Percentiles rank a stretch among this genome's conserved stretches.
Conservation (phyloP, 345 rosid genomes). For the Dimocarpus longan region DNA sequence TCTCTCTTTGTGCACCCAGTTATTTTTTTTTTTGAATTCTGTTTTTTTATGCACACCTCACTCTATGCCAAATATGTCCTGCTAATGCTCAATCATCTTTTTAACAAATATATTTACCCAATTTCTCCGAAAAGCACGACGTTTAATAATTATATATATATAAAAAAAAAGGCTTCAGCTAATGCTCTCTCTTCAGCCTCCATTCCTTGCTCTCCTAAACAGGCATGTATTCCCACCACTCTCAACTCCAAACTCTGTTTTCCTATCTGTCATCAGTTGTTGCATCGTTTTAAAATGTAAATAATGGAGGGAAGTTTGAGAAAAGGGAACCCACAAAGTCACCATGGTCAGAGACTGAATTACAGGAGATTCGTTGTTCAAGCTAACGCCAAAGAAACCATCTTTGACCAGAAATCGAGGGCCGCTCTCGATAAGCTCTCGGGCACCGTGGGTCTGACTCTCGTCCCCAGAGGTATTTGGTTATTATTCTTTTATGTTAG, state of each 20-base stretch:
- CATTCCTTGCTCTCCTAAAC: conserved; percentile 65
- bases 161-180: conserved; percentile 40
- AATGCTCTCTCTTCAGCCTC: conserved; percentile 74
- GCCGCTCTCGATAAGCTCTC: conserved; percentile 90
- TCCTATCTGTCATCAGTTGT: background rate
- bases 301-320: conserved; percentile 45
- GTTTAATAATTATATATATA: no score
- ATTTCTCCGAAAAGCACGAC: no score
- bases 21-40: no score
- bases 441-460: conserved; percentile 89
- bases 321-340: conserved; percentile 41
- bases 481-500: no score
- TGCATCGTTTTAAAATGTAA: background rate
- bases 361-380: conserved; percentile 66
- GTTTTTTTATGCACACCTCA: no score
- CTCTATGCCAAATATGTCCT: no score
- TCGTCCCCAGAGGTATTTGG: conserved; percentile 88
- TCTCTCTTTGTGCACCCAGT: no score
- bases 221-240: conserved; percentile 38
- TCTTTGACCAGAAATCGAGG: conserved; percentile 84
- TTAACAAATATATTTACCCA: no score
- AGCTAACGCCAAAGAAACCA: conserved; percentile 83
- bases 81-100: no score
- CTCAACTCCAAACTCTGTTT: background rate
- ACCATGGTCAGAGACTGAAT: conserved; percentile 52